Base-by-base conservation (phyloP, 345 rosid genomes). In the Gossypium raimondii region DNA sequence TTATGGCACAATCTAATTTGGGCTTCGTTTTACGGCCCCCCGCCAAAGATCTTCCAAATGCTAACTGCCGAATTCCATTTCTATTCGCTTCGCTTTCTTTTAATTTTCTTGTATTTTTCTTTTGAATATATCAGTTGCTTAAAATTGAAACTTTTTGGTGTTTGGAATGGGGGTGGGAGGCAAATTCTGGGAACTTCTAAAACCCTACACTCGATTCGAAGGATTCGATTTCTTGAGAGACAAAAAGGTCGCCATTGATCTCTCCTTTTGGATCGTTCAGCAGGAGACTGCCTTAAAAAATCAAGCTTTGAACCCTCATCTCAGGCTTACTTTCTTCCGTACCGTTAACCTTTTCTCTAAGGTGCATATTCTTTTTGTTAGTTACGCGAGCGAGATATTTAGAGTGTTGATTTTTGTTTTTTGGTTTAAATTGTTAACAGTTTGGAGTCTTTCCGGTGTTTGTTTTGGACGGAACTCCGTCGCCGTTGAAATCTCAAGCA, bases 371-470 rank as follows among this genome's bases (percentile, higher is more conserved):
- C 38, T 38, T 25, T 13, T 22, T 50, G 24, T n/a, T 24, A 59
- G 43, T 61, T 14, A 29, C 62, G 59, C 57, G 11, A 18, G 59
- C 45, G 22, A 38, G 73, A 68, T 58, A 68, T 59, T 55, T 18
- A 38, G 20, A 55, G 8, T 55, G 18, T 38, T 34, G 63, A 11
- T 18, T 5, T 4, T 9, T 16, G 4, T 1, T 11, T 24, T 55
- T 57, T 44, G 69, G 62, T 22, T 58, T 58, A 17, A 51, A 9
- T 17, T 22, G 69, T 65, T 77, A 82, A 34, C 85, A 93, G 99
- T 89, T 89, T 85, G 98, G 99, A 76, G 99, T 90, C 7, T 91
- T 81, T 78, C 98, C 94, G 3, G 87, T 91, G 14, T 95, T 95
- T 82, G 90, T 95, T 66, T 87, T 85, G 72, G 99, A 95, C 74